Evolutionary conservation across 2,329 filamentous ascomycete genomes (phyloP).

Genomic region (Pezicula radicicola): DNA sequence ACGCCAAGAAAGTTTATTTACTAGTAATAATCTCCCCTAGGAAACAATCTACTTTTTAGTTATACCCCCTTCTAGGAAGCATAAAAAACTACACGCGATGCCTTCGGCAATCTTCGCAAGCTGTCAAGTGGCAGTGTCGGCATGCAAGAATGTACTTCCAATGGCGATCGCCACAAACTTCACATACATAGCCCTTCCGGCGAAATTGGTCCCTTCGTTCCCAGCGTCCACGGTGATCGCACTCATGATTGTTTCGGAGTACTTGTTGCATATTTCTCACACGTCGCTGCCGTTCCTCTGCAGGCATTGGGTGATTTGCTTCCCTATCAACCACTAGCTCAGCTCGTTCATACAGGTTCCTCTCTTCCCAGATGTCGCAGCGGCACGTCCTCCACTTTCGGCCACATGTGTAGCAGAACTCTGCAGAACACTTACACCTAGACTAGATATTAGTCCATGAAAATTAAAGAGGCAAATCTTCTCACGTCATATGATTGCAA

Average conservation of each 20-base stretch:
- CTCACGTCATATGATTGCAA: slow-evolving; percentile 19
- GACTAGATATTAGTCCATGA: slow-evolving; percentile 10
- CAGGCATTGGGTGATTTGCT: slow-evolving; percentile 8
- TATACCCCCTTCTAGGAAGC: no score
- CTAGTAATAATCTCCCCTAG: no score
- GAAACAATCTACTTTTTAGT: no score
- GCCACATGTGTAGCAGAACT: slow-evolving; percentile 21
- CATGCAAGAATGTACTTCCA: slow-evolving; percentile 1
- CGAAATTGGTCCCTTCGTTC: slow-evolving; percentile 8
- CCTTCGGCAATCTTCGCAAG: slow-evolving; percentile 4
- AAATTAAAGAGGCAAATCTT: no score
- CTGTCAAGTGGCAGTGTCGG: background rate
- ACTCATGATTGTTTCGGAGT: slow-evolving; percentile 14
- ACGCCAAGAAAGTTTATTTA: no score
- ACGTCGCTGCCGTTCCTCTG: slow-evolving; percentile 12
- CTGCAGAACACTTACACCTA: slow-evolving; percentile 16
- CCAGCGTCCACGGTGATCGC: slow-evolving; percentile 13
- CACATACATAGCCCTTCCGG: background rate
- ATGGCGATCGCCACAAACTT: background rate
- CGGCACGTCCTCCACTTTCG: slow-evolving; percentile 19
- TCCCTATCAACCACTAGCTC: slow-evolving; percentile 19
- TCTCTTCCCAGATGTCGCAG: slow-evolving; percentile 16
- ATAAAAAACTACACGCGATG: background rate
- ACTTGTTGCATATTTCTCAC: slow-evolving; percentile 12
- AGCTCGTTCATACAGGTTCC: slow-evolving; percentile 17